Conservation (phyloP, 148 eudicot genomes). For the Rhododendron williamsianum region DNA sequence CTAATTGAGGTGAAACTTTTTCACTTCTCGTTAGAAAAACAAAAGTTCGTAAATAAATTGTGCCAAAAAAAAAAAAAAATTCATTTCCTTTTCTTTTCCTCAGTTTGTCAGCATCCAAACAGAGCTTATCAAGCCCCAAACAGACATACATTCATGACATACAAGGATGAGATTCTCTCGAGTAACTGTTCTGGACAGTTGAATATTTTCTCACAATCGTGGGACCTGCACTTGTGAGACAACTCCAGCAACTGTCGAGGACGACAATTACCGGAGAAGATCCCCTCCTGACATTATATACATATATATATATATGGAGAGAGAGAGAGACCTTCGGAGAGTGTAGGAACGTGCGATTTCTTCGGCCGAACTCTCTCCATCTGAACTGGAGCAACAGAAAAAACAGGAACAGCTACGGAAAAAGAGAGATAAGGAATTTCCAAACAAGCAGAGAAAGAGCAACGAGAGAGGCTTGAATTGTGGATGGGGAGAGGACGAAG, state of each 20-base stretch:
- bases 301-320: not conserved
- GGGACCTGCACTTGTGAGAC: not conserved
- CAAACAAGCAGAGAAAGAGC: conserved; percentile 19
- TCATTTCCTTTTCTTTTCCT: too few species aligned
- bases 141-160: conserved; percentile 1
- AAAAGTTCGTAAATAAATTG: not conserved
- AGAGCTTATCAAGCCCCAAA: not conserved
- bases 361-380: conserved; percentile 51
- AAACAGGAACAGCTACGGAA: not conserved
- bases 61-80: not conserved
- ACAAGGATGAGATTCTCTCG: not conserved
- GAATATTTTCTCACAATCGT: not conserved
- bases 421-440: conserved; percentile 2
- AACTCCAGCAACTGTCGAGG: not conserved
- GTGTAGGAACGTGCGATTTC: conserved; percentile 29
- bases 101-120: not conserved
- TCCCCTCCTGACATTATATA: not conserved
- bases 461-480: conserved; percentile 13
- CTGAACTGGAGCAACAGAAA: conserved; percentile 21
- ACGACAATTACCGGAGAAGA: not conserved
- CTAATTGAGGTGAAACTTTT: not conserved
- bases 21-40: not conserved
- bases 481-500: not conserved
- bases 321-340: conserved; percentile 30
- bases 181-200: not conserved